Base-by-base conservation (phyloP, 208 protist genomes). In the Trypanosoma congolense region DNA sequence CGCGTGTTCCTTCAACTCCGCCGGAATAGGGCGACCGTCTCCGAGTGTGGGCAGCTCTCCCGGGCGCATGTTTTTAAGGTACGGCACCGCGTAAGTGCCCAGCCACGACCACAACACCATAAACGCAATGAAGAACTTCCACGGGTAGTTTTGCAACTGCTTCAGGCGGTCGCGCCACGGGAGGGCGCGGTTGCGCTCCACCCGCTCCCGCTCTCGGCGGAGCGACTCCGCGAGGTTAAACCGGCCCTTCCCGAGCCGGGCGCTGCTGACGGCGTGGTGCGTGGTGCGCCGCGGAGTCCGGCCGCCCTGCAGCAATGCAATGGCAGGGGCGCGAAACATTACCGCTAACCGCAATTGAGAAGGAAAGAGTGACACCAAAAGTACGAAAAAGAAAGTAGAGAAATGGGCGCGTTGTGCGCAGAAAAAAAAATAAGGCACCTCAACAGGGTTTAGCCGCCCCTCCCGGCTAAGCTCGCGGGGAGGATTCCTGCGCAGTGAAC, bases 71-170 rank as follows among this genome's bases (percentile, higher is more conserved):
- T 55, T 61, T 47, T 89, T 89, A 5, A 89, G 21, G 48, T 77
- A 82, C 9, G 81, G 81, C 38, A 89, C 77, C 0, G 66, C 74
- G 54, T 84, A 89, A 3, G 66, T 80, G 18, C 81, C 81, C 18
- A 78, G 44, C 65, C 65, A 84, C 9, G 81, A 83, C 81, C 81
- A 89, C 10, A 82, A 30, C 14, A 85, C 18, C 77, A 89, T 89
- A 51, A 89, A 89, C 18, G 63, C 70, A 29, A 89, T 35, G 31
- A 84, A 85, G 18, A 75, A 65, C 38, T 89, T 89, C 81, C 81
- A 89, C 40, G 81, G 81, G 61, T 79, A 89, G 14, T 64, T 71
- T 4, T 65, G 58, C 2, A 89, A 56, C 41, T 71, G 40, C 9
- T 52, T 50, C 21, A 89, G 48, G 35, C 68, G 59, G 40, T 55